A percentile compares a stretch with the other conserved stretches of the same genome.
Conservation (phyloP, 768 basidiomycete species). For the Suillus clintonianus region DNA sequence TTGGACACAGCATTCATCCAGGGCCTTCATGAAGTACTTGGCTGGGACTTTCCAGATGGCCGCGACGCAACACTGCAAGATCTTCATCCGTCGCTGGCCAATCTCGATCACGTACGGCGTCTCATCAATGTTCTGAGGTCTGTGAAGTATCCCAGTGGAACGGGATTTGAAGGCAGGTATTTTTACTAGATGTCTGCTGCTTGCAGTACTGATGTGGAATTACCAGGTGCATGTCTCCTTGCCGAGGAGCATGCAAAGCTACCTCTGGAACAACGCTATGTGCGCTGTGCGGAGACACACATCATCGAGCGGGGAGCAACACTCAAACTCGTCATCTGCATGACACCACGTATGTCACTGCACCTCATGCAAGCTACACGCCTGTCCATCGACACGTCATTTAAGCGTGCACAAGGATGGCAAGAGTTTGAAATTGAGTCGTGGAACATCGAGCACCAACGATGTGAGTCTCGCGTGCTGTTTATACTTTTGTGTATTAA, state of each 20-base stretch:
- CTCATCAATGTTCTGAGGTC: slow-evolving; percentile 20
- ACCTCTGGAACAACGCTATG: slow-evolving; percentile 14
- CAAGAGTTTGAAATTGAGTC: slow-evolving; percentile 18
- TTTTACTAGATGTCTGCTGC: no score
- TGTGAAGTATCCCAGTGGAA: slow-evolving; percentile 20
- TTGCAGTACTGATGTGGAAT: no score
- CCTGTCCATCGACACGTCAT: slow-evolving; percentile 16
- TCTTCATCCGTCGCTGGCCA: slow-evolving; percentile 19
- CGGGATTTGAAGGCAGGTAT: slow-evolving; percentile 23
- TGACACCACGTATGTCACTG: slow-evolving; percentile 20
- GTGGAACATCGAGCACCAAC: not conserved
- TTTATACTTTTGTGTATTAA: no score
- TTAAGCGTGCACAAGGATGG: slow-evolving; percentile 15
- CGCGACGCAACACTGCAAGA: slow-evolving; percentile 5
- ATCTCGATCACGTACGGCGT: slow-evolving; percentile 21
- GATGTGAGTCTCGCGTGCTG: no score
- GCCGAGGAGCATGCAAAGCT: slow-evolving; percentile 4
- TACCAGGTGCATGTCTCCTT: slow-evolving; percentile 10
- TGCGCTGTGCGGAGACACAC: slow-evolving; percentile 19
- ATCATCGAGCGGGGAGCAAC: not conserved
- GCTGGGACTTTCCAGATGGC: slow-evolving; percentile 11
- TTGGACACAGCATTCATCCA: slow-evolving; percentile 24
- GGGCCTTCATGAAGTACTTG: slow-evolving; percentile 12
- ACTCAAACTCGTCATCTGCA: slow-evolving; percentile 24
- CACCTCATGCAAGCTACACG: slow-evolving; percentile 11